Evolutionary conservation across 495 filamentous ascomycete species (phyloP).

Genomic region (Penicillium verhagenii): DNA sequence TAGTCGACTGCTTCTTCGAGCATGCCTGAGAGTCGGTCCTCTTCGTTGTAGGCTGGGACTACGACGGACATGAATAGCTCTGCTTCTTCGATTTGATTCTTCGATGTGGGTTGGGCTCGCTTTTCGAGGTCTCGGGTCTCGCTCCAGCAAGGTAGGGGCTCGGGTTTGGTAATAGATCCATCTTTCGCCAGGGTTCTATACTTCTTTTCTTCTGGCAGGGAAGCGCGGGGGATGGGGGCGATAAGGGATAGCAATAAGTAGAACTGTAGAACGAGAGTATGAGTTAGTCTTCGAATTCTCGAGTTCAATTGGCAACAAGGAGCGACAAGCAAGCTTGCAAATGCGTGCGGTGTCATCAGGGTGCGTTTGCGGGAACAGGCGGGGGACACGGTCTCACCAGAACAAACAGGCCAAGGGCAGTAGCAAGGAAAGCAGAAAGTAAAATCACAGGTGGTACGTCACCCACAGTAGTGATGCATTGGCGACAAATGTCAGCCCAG

Average conservation of each 20-base stretch:
- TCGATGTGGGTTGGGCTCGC: constrained; percentile 23
- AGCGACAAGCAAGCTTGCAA: background rate
- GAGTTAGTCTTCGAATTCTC: background rate
- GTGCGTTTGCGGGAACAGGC: constrained; percentile 1
- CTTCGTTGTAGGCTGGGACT: constrained; percentile 94
- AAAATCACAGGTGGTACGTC: constrained; percentile 33
- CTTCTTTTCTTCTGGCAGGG: constrained; percentile 77
- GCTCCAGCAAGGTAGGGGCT: constrained; percentile 79
- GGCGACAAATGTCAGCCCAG: constrained; percentile 34
- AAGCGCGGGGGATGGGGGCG: constrained; percentile 75
- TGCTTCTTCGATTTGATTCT: constrained; percentile 43
- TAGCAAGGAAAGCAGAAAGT: constrained; percentile 28
- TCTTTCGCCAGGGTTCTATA: constrained; percentile 72
- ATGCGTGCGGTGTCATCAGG: background rate
- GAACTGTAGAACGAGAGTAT: constrained; percentile 46
- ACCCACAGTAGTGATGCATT: constrained; percentile 31
- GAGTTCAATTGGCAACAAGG: background rate
- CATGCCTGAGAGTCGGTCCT: constrained; percentile 75
- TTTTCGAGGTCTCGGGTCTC: constrained; percentile 60
- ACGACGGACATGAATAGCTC: constrained; percentile 80
- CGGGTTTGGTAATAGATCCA: constrained; percentile 56
- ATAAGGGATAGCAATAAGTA: constrained; percentile 69
- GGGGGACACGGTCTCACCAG: constrained; percentile 32
- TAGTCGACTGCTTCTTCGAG: constrained; percentile 88
- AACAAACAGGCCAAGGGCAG: constrained; percentile 33